Evolutionary conservation across 108 stramenopile genomes (phyloP), one percentile per base, ranked within the genome.

Genomic region (Conticribra guillardii): DNA sequence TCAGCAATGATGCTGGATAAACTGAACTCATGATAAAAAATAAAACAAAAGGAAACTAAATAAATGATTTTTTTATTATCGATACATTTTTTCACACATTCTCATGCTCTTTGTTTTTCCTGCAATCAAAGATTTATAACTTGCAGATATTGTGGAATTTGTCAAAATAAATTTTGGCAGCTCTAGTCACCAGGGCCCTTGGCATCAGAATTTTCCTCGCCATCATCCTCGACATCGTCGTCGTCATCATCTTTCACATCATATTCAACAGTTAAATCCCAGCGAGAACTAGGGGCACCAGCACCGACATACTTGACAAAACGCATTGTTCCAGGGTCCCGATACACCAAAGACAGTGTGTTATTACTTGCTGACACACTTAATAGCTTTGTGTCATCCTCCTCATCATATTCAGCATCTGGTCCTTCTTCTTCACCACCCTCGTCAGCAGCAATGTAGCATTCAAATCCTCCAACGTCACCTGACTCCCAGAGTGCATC

Each of bases 241-340:
- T 85, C 89, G 0, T 79, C 84, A 46, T 76, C 69, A 8, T 66
- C 63, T 46, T 75, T 56, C 18, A 98, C 64, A 49, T 89, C 73
- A 54, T 96, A 99, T 69, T 96, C 98, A 79, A 93, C 69, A 8
- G 85, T 79, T 21, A 97, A 86, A 74, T 99, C 98, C 73, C 85
- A 99, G 17, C 98, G 82, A 9, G 92, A 93, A 48, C 92, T 87
- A 0, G 98, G 98, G 16, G 98, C 98, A 18, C 83, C 74, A 19
- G 76, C 70, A 28, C 93, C 88, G 5, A 97, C 88, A 66, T 97
- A 99, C 79, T 99, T 99, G 64, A 99, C 89, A 71, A 99, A 99
- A 17, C 96, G 72, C 93, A 97, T 89, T 23, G 96, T 94, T 23
- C 91, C 95, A 1, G 89, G 87, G 80, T 99, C 96, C 22, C 98